Evolutionary conservation across 371 early-diverging fungal species (phyloP).

Genomic region (Nosema muscidifuracis): DNA sequence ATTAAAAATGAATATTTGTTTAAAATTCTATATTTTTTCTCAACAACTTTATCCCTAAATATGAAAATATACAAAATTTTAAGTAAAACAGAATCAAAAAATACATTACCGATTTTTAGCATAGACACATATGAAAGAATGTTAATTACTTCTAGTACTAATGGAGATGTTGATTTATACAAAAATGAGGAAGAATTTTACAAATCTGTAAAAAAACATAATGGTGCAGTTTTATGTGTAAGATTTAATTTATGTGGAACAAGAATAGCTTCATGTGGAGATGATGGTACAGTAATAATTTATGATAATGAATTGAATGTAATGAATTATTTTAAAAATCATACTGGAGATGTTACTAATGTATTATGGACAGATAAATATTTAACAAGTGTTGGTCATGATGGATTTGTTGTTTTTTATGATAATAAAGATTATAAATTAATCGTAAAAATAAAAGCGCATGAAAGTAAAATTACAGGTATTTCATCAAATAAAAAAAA

Average conservation of each 20-base stretch:
- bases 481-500: conserved; percentile 32
- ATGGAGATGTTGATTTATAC: conserved; percentile 54
- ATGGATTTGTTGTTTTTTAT: conserved; percentile 56
- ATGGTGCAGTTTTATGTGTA: conserved; percentile 56
- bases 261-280: conserved; percentile 51
- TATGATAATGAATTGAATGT: conserved; percentile 24
- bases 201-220: conserved; percentile 49
- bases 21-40: no score
- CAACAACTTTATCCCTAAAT: neutral
- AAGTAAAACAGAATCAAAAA: conserved; percentile 38
- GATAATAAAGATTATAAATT: conserved; percentile 16
- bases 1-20: no score
- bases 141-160: conserved; percentile 13
- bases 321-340: neutral
- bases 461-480: conserved; percentile 54
- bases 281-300: conserved; percentile 58
- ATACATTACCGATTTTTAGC: conserved; percentile 45
- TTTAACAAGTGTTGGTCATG: conserved; percentile 55
- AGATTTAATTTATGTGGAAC: conserved; percentile 48
- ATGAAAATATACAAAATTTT: conserved; percentile 40
- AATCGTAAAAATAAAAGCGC: conserved; percentile 31
- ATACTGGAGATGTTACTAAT: conserved; percentile 49
- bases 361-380: conserved; percentile 44
- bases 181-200: neutral
- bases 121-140: conserved; percentile 17